phyloP scores from a whole-genome alignment of 352 stramenopile genomes.

The Phytophthora cryptogea region DNA sequence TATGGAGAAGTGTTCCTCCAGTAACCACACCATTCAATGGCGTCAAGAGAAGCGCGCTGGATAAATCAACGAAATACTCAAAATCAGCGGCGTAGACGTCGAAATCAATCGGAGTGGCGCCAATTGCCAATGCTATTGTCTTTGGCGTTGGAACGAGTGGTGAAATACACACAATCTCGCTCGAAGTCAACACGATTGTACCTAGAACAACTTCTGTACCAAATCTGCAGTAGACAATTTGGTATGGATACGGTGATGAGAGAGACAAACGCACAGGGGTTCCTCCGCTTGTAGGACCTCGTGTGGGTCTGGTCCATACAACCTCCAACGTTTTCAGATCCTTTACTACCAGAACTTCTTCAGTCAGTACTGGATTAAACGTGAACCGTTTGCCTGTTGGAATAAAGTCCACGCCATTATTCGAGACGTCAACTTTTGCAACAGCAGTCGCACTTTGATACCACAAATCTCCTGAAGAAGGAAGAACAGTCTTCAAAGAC shows the following conservation, averaged over 20 bases:
- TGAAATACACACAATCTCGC: conserved; percentile 35
- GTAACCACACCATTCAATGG: conserved; percentile 46
- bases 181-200: conserved; percentile 3
- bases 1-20: conserved; percentile 62
- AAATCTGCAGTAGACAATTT: conserved; percentile 60
- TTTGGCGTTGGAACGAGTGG: conserved; percentile 15
- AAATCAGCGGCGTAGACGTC: conserved; percentile 50
- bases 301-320: conserved; percentile 36
- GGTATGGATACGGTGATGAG: conserved; percentile 20
- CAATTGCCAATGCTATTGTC: conserved; percentile 39
- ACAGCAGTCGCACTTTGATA: conserved; percentile 19
- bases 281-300: conserved; percentile 55
- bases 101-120: conserved; percentile 58
- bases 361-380: conserved; percentile 20
- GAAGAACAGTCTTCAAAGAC: conserved; percentile 23
- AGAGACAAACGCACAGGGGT: conserved; percentile 57
- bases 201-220: conserved; percentile 44
- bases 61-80: conserved; percentile 43
- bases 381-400: conserved; percentile 24
- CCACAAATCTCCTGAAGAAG: conserved; percentile 18
- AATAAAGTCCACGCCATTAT: conserved; percentile 58
- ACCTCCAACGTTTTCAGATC: conserved; percentile 40
- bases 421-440: conserved; percentile 43
- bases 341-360: background rate
- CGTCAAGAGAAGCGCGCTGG: conserved; percentile 29